Conservation (phyloP, 768 basidiomycete species). For the Nevesoporus exiguus region DNA sequence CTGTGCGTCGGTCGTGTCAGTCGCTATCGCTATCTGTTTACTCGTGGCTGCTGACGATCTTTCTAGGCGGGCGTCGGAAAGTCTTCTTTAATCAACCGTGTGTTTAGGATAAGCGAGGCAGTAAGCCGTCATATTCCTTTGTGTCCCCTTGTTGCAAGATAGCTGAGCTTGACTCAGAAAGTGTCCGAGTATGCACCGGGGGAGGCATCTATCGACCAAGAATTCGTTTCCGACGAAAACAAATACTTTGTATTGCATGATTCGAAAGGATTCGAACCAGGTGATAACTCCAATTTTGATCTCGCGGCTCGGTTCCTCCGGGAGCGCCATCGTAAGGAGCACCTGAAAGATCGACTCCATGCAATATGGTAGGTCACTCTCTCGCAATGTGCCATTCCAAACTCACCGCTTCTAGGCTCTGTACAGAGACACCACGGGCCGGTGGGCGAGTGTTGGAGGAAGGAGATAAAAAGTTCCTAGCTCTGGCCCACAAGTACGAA, state of each 20-base stretch:
- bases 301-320: not conserved
- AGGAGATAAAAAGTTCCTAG: conserved; percentile 3
- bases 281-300: not conserved
- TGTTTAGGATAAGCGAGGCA: not conserved
- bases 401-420: not conserved
- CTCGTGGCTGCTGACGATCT: not conserved
- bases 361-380: not conserved
- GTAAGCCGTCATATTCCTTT: not conserved
- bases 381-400: not conserved
- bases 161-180: not conserved
- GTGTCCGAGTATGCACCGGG: conserved; percentile 1
- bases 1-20: not conserved
- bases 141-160: not conserved
- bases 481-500: not conserved
- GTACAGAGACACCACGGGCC: conserved; percentile 4
- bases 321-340: not conserved
- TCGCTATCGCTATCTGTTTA: too few relatives aligned
- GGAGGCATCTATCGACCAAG: conserved; percentile 3
- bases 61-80: not conserved
- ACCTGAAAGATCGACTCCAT: conserved; percentile 3
- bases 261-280: conserved; percentile 7
- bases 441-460: conserved; percentile 8
- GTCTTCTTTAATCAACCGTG: not conserved
- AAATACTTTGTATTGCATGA: conserved; percentile 5
- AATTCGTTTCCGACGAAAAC: conserved; percentile 9